Evolutionary conservation across 2,329 filamentous ascomycete species (phyloP).

Genomic region (Rutstroemia sp.): DNA sequence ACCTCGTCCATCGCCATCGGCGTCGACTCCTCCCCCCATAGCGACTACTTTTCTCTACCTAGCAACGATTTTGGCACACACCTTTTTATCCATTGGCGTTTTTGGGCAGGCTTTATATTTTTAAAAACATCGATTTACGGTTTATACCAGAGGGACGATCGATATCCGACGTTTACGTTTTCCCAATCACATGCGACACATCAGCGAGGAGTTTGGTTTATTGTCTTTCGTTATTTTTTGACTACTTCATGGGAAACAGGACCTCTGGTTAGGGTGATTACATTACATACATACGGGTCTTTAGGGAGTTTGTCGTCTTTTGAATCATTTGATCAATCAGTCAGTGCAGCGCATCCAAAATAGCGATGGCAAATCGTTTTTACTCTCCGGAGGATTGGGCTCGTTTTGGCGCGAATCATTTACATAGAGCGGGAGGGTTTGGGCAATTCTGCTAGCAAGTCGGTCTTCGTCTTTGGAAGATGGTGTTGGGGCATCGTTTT

Average conservation of each 20-base stretch:
- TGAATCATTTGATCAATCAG: background rate
- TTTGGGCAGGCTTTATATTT: background rate
- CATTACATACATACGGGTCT: background rate
- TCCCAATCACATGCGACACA: conserved; percentile 9
- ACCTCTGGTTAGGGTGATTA: conserved; percentile 10
- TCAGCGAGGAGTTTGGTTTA: conserved; percentile 10
- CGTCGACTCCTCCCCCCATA: too few species aligned
- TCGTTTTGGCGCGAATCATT: too few species aligned
- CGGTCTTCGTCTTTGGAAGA: too few species aligned
- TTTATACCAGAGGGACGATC: conserved; percentile 10
- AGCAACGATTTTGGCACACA: background rate
- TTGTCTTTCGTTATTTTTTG: conserved; percentile 3
- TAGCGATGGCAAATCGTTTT: too few species aligned
- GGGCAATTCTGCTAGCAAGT: too few species aligned
- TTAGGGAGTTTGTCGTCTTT: background rate
- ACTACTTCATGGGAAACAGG: conserved; percentile 7
- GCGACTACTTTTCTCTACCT: background rate
- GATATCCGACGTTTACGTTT: conserved; percentile 4
- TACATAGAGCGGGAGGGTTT: too few species aligned
- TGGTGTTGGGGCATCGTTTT: too few species aligned
- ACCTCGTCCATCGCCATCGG: too few species aligned
- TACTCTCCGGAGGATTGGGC: too few species aligned
- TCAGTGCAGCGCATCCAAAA: background rate
- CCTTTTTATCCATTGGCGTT: background rate
- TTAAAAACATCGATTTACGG: background rate